A percentile compares a stretch with the other conserved stretches of the same genome.
These are phyloP conservation scores for Westerdykella sp. DNA, from an alignment of 2,329 filamentous ascomycete species.

Conservation along the genomic window DNA sequence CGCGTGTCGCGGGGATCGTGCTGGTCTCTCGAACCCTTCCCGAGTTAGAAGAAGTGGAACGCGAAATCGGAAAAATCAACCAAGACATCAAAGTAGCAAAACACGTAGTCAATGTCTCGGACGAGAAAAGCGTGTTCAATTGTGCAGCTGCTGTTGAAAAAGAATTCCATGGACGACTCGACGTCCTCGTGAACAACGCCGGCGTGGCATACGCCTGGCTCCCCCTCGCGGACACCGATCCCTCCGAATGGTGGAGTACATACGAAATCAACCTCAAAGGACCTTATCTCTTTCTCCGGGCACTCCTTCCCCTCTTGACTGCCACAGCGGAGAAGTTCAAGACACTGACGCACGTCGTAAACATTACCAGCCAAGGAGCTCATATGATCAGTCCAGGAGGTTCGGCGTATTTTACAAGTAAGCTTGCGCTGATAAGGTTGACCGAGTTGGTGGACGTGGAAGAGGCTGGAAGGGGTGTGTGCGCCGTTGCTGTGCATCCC, in stretches of 20 bases:
- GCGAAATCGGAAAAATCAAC: constrained; percentile 35
- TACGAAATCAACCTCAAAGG: constrained; percentile 48
- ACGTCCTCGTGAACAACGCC: constrained; percentile 48
- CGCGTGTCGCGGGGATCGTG: constrained; percentile 48
- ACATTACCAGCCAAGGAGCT: constrained; percentile 44
- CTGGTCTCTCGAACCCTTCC: constrained; percentile 48
- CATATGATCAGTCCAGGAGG: constrained; percentile 5
- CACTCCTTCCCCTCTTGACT: constrained; percentile 42
- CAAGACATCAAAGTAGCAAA: constrained; percentile 40
- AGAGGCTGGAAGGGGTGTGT: constrained; percentile 19
- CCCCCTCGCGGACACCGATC: constrained; percentile 32
- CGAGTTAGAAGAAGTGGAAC: constrained; percentile 33
- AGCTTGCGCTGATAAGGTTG: constrained; percentile 47
- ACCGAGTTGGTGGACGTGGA: constrained; percentile 47
- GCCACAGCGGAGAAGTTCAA: constrained; percentile 31
- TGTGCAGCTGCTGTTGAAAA: constrained; percentile 30
- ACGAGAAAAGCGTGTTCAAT: constrained; percentile 30
- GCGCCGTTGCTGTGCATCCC: constrained; percentile 21
- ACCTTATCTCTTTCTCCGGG: constrained; percentile 41
- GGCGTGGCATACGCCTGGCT: constrained; percentile 31
- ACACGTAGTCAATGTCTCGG: constrained; percentile 42
- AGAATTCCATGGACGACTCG: constrained; percentile 24
- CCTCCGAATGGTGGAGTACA: constrained; percentile 38
- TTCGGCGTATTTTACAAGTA: constrained; percentile 43
- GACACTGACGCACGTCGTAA: constrained; percentile 35